Conservation (phyloP, 345 rosid species). For the Brassica rapa region DNA sequence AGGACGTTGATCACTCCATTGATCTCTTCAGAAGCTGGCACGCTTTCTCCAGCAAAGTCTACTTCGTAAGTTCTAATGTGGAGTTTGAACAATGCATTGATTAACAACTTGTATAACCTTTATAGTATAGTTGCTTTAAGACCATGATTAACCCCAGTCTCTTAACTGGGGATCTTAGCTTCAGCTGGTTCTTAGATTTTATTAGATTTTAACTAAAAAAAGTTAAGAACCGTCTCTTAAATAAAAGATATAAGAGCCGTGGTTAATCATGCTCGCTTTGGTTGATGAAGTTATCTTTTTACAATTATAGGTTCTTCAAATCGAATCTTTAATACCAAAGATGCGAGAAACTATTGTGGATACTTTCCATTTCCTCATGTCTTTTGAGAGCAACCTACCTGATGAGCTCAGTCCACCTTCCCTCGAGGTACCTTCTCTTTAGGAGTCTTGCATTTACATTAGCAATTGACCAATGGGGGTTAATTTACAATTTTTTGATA, state of each 20-base stretch:
- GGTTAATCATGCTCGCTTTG: neutral
- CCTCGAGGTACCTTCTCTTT: conserved; percentile 64
- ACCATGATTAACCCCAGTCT: too few relatives aligned
- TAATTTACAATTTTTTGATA: conserved; percentile 38
- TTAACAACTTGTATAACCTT: too few relatives aligned
- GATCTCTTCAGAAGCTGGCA: conserved; percentile 75
- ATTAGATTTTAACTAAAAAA: too few relatives aligned
- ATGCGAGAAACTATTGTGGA: conserved; percentile 58
- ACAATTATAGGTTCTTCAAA: conserved; percentile 57
- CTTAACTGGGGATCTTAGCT: too few relatives aligned
- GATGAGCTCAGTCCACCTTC: conserved; percentile 67
- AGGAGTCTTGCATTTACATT: too few relatives aligned
- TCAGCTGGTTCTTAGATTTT: too few relatives aligned
- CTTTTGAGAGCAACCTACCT: conserved; percentile 52
- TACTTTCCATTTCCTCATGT: conserved; percentile 60
- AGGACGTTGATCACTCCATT: conserved; percentile 63
- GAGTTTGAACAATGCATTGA: too few relatives aligned
- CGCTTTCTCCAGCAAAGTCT: conserved; percentile 74
- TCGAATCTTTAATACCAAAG: conserved; percentile 69
- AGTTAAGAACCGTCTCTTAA: too few relatives aligned
- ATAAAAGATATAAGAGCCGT: too few relatives aligned
- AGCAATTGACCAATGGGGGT: neutral
- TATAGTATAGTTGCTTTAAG: neutral
- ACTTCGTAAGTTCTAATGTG: conserved; percentile 61
- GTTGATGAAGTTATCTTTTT: neutral